Base-by-base conservation (phyloP, 1,139 yeast genomes). In the Trichomonascaceae sp. region DNA sequence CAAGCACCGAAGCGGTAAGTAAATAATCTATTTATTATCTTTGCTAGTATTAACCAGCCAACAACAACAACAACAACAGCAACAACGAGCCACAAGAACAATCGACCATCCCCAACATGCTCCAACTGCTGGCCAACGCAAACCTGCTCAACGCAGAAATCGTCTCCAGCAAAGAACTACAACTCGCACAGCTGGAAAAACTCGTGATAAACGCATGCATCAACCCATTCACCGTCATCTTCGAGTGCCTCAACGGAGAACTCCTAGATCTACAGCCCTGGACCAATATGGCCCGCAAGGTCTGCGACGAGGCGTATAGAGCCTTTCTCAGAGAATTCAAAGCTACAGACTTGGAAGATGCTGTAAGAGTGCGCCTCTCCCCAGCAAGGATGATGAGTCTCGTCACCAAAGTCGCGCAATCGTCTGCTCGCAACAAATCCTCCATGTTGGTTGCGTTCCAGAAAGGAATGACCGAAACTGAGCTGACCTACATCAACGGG, bases 391-490 rank as follows among this genome's bases (percentile, higher is more conserved):
- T 80, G 42, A 48, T 69, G 15, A 53, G 62, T 18, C 53, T 65
- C 3, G 77, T 77, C 4, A 41, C 60, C 14, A 62, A 66, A 3
- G 68, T 70, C 8, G 60, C 73, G 27, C 56, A 65, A 38, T 32
- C 48, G 26, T 67, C 76, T 16, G 65, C 69, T 0, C 54, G 64
- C 31, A 89, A 85, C 56, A 72, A 78, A 34, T 74, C 92, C 5
- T 81, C 94, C 2, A 89, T 87, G 97, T 67, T 93, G 46, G 84
- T 80, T 44, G 97, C 87, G 47, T 66, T 79, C 1, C 54, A 71
- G 30, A 29, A 35, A 3, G 60, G 73, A n/a, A 20, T 20, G 35
- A 65, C 74, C 42, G 64, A 62, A 17, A 78, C 93, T 0, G 98
- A 87, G 51, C 69, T 87, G 20, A 78, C 76, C 39, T 78, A 69